Base-by-base conservation (phyloP, 441 rosid species). In the Erodium moschatum region DNA sequence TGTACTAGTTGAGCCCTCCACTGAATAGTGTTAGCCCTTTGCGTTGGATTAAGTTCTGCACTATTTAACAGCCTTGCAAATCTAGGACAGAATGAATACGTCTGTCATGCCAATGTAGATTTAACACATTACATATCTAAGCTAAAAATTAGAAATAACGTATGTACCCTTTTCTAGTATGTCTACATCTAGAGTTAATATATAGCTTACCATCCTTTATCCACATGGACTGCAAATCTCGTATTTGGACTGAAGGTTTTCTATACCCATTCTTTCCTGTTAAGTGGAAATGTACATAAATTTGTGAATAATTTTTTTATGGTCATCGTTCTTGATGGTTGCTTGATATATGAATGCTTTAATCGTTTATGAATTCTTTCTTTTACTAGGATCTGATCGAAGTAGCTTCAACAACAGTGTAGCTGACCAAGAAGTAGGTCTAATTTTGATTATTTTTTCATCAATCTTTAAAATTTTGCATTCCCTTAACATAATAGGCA, bases 321-420 rank as follows among this genome's bases (percentile, higher is more conserved):
- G 12, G 6, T 35, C 40, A 70, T 27, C 13, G 27, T 56, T 56
- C 12, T 56, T 19, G 62, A 7, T 67, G 64, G 31, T 67, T 75
- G 72, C 52, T 50, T 67, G 67, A 29, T 56, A 56, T 16, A 56
- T 35, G 40, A 5, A 0, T 35, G 6, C 8, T 0, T 5, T 35
- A 72, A 7, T 15, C 5, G 12, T 56, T 18, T 56, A 29, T 29
- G 3, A 1, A 29, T 56, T 56, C 27, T 56, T 19, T 56, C 62
- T 44, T 44, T 7, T 71, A 15, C 50, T 67, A 91, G 97, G 87
- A 78, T 78, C 90, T 20, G 97, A 88, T 76, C 83, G 76, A 77
- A 91, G 84, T 75, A 89, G 81, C 92, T 95, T 95, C 86, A 95
- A 95, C 79, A 85, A 61, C 81, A 91, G 94, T 69, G 97, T 95